These are phyloP conservation scores for Ogataea philodendri DNA, from an alignment of 805 yeast genomes.

Conservation along the genomic window DNA sequence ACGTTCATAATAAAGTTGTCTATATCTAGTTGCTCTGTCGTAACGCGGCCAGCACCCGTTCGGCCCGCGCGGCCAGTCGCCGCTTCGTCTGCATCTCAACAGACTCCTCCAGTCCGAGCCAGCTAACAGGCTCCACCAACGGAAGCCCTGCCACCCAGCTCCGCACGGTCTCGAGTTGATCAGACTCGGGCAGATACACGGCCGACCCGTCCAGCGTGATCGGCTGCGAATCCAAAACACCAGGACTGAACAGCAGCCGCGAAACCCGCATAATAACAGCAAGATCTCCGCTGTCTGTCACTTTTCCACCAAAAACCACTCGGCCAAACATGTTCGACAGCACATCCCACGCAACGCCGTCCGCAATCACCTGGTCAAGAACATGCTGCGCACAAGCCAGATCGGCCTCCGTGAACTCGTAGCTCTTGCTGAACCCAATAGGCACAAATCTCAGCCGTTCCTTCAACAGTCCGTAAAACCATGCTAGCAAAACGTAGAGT, in stretches of 20 bases:
- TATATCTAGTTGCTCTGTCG: conserved; percentile 4
- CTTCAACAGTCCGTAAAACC: conserved; percentile 67
- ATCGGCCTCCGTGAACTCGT: conserved; percentile 78
- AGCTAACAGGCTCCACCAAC: conserved; percentile 38
- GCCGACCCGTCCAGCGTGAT: conserved; percentile 30
- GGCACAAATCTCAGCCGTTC: conserved; percentile 62
- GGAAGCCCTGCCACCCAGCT: conserved; percentile 58
- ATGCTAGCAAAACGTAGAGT: conserved; percentile 53
- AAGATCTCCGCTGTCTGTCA: conserved; percentile 43
- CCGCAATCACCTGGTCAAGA: conserved; percentile 41
- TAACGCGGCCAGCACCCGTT: neutral
- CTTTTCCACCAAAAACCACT: conserved; percentile 67
- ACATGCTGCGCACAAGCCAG: conserved; percentile 47
- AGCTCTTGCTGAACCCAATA: conserved; percentile 54
- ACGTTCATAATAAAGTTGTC: too few species aligned
- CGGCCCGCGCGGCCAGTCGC: conserved; percentile 11
- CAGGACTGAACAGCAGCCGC: conserved; percentile 36
- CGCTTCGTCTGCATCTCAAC: conserved; percentile 11
- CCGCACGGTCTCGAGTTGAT: conserved; percentile 32
- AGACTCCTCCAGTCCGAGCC: conserved; percentile 29
- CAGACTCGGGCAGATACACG: conserved; percentile 50
- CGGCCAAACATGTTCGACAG: conserved; percentile 49
- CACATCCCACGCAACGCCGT: conserved; percentile 51
- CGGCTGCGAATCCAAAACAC: conserved; percentile 41
- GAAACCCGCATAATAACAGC: conserved; percentile 37